These are phyloP conservation scores for Trichocomaceae sp. DNA, from an alignment of 2,329 filamentous ascomycete genomes.

Conservation along the genomic window DNA sequence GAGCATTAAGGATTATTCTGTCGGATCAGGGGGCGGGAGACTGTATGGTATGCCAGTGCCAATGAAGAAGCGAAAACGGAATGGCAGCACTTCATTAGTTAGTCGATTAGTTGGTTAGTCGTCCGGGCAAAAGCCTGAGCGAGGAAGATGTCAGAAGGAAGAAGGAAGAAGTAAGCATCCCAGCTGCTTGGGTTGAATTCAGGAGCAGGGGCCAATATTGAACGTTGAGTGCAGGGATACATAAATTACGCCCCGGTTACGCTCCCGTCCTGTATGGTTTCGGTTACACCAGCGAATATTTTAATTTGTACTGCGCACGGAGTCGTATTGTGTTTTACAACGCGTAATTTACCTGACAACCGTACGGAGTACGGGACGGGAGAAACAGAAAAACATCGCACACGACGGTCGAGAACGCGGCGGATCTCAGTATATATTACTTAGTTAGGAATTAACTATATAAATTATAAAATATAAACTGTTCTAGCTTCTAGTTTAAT, in stretches of 20 bases:
- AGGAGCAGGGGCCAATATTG: too few relatives aligned
- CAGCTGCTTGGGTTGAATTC: not conserved
- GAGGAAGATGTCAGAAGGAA: not conserved
- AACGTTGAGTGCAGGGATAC: too few relatives aligned
- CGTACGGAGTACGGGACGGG: too few relatives aligned
- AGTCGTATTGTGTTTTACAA: not conserved
- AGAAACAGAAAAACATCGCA: not conserved
- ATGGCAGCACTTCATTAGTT: not conserved
- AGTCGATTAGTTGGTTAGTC: not conserved
- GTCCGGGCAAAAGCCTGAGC: not conserved
- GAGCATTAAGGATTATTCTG: too few relatives aligned
- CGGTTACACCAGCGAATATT: not conserved
- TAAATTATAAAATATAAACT: too few relatives aligned
- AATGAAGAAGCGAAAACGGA: not conserved
- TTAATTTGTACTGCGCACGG: not conserved
- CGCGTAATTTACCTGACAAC: not conserved
- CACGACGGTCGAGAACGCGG: conserved; percentile 6
- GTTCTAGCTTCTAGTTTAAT: too few relatives aligned
- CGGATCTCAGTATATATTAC: conserved; percentile 3
- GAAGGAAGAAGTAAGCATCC: not conserved
- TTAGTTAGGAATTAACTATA: too few relatives aligned
- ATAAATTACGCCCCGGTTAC: not conserved
- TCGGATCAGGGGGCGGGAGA: too few relatives aligned
- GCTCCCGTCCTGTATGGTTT: not conserved
- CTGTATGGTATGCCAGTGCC: too few relatives aligned